phyloP scores from a whole-genome alignment of 345 rosid genomes.

The Boechera divaricarpa region DNA sequence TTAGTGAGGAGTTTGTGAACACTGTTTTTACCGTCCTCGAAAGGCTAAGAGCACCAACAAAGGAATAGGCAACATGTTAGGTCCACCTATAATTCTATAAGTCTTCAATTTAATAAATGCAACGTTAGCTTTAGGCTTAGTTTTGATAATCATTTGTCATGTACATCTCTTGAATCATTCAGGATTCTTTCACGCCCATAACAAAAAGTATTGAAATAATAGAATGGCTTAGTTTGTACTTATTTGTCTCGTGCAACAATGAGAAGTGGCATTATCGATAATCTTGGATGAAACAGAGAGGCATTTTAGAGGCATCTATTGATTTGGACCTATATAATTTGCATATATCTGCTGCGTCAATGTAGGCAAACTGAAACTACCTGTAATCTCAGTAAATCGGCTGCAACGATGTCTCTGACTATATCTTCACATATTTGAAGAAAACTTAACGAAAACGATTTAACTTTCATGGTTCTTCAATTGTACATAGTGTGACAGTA shows the following conservation, averaged over 20 bases:
- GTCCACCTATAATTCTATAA: conserved; percentile 45
- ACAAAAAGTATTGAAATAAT: conserved; percentile 4
- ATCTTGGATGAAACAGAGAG: conserved; percentile 17
- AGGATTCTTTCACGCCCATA: conserved; percentile 34
- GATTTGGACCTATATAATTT: conserved; percentile 28
- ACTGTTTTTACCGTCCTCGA: conserved; percentile 3
- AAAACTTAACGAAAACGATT: conserved; percentile 14
- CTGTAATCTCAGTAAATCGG: conserved; percentile 41
- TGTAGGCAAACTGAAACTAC: conserved; percentile 45
- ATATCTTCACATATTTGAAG: conserved; percentile 6
- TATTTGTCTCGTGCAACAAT: conserved; percentile 45
- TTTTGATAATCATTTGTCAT: conserved; percentile 43
- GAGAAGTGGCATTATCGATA: conserved; percentile 33
- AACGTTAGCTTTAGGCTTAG: conserved; percentile 44
- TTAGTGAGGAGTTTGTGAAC: not conserved
- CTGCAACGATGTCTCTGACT: conserved; percentile 38
- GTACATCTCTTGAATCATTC: conserved; percentile 37
- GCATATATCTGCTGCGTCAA: conserved; percentile 13
- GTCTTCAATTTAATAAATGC: conserved; percentile 35
- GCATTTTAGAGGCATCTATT: conserved; percentile 12
- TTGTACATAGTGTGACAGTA: conserved; percentile 18
- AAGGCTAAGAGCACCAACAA: conserved; percentile 17
- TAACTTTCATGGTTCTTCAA: conserved; percentile 28
- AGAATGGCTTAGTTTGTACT: conserved; percentile 34
- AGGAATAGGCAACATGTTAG: conserved; percentile 28